Base-by-base conservation (phyloP, 495 filamentous ascomycete species). In the Saxophila tyrrhenica region DNA sequence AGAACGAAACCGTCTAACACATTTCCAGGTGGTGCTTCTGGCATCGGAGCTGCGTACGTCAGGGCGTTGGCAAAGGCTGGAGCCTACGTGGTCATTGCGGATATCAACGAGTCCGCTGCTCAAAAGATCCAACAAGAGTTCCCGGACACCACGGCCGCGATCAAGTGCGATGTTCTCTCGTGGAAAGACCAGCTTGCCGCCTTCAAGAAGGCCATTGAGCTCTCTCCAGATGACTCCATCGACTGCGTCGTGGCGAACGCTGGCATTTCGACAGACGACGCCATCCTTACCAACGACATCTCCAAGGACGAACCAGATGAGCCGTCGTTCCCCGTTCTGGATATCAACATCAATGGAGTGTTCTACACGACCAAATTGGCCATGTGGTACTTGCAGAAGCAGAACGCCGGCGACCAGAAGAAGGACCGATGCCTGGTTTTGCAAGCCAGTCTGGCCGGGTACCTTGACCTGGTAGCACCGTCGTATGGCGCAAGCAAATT, bases 241-340 rank as follows among this genome's bases (percentile, higher is more conserved):
- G 77, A 86, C 63, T 72, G 71, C 22, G 77, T 87, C 0, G 75
- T 87, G 50, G 80, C 81, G 46, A 85, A 82, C 62, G 84, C 84
- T 2, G 84, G 83, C 25, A 78, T 85, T 49, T 73, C 77, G 2
- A 57, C 58, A 0, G 54, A 67, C 9, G 65, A 66, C 35, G 44
- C 50, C 20, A 69, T 79, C 25, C 69, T 73, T 50, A 32, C 56
- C 22, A 41, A 51, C 8, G 57, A 61, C n/a, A 48, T 74, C 24
- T 69, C 70, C 54, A 60, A 59, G 20, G 69, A 73, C 7, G 64
- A 68, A 21, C 76, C 78, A 2, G 73, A 72, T 7, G 62, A 73
- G 46, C 82, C 80, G 0, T 58, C 68, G 11, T 69, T 79, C n/a
- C 65, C 69, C n/a, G 72, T 80, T 45, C 42, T 83, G 15, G 72